Base-by-base conservation (phyloP, 2,329 filamentous ascomycete species). In the Neofusicoccum sp. region DNA sequence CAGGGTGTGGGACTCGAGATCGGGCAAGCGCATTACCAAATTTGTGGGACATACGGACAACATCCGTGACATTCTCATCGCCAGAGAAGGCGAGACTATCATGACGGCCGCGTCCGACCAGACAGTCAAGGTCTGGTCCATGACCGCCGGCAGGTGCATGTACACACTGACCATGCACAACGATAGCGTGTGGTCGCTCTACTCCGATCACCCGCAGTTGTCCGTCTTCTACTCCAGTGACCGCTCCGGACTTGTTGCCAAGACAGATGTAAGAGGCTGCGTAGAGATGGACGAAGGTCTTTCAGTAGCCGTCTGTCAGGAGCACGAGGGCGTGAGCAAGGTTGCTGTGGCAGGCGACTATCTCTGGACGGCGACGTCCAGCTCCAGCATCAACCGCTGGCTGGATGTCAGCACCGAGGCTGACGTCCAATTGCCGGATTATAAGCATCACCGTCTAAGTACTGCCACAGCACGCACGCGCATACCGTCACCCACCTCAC, bases 111-210 rank as follows among this genome's bases (percentile, higher is more conserved):
- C 93, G 67, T 93, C 93, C 1, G 95, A 99, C 73, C 92, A 96
- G 76, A 98, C 95, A 0, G 89, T 99, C 79, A 99, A 99, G 78
- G 86, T 98, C 61, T 99, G 95, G 95, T 97, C 93, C 66, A 88
- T 98, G 67, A 95, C 90, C 9, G 93, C 92, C 24, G 95, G 95
- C 60, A 85, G 95, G 67, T 99, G 95, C 81, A 93, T 98, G 89
- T 91, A 97, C 76, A 99, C 95, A 0, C 84, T 99, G 68, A 97
- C 93, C 59, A 99, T 99, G 95, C 95, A 99, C 77, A 96, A 96
- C 71, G 92, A 96, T 71, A 97, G 93, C 72, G 91, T 99, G 24
- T 99, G 95, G 95, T 96, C 91, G 1, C 81, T 99, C 24, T 96
- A 89, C 75, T 97, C 95, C 0, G 88, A 93, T 58, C 86, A 96